A percentile compares a stretch with the other conserved stretches of the same genome.
Evolutionary conservation across 1,139 yeast genomes (phyloP).

Genomic region (Schizosaccharomyces versatilis): DNA sequence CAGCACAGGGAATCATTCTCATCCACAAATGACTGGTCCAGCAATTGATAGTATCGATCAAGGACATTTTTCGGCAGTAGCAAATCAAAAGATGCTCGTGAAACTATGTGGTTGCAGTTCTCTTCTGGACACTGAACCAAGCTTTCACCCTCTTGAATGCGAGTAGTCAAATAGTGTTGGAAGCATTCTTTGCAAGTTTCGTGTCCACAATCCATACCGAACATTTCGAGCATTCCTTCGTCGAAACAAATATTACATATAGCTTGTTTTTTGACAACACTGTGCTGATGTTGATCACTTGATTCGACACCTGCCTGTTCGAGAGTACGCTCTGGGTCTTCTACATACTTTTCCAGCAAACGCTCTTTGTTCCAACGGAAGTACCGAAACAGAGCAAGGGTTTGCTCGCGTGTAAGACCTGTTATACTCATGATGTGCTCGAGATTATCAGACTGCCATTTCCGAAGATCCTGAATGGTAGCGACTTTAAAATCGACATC

Average conservation of each 20-base stretch:
- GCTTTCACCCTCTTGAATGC: constrained; percentile 28
- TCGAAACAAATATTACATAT: constrained; percentile 56
- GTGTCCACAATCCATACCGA: constrained; percentile 46
- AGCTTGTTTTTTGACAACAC: constrained; percentile 18
- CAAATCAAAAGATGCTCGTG: constrained; percentile 21
- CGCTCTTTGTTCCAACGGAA: constrained; percentile 58
- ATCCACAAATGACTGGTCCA: constrained; percentile 29
- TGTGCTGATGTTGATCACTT: constrained; percentile 12
- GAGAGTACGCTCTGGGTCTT: constrained; percentile 26
- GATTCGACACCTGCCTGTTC: constrained; percentile 29
- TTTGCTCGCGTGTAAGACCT: constrained; percentile 21
- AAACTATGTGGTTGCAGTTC: constrained; percentile 19
- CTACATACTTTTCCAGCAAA: constrained; percentile 45
- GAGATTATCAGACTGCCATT: constrained; percentile 15
- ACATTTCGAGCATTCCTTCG: constrained; percentile 24
- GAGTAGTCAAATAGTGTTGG: constrained; percentile 31
- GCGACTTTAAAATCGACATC: constrained; percentile 17
- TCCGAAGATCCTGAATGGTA: constrained; percentile 17
- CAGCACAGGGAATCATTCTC: constrained; percentile 34
- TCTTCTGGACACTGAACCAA: constrained; percentile 41
- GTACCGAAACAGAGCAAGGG: constrained; percentile 27
- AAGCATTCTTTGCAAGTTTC: constrained; percentile 50
- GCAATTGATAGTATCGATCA: constrained; percentile 15
- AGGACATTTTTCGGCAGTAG: constrained; percentile 18
- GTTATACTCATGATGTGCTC: constrained; percentile 20